These are phyloP conservation scores for Spiraea crenata DNA, from an alignment of 331 rosid genomes.

Conservation along the genomic window DNA sequence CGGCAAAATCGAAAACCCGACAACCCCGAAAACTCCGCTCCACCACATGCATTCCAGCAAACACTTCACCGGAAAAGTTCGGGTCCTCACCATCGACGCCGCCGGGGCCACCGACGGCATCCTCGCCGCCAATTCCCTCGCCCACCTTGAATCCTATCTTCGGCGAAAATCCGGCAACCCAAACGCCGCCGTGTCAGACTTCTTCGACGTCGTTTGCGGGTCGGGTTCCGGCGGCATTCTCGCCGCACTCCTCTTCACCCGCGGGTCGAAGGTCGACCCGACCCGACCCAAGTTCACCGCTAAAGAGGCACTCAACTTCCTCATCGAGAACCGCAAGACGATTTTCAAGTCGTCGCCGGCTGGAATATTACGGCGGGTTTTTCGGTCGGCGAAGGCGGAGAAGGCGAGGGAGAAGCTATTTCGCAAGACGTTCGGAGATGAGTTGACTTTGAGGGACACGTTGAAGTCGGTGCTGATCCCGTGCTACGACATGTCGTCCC, in stretches of 20 bases:
- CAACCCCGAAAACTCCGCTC: constrained; percentile 6
- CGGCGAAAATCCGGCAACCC: constrained; percentile 57
- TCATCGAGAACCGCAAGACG: constrained; percentile 49
- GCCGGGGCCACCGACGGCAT: constrained; percentile 80
- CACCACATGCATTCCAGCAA: constrained; percentile 33
- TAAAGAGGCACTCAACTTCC: constrained; percentile 57
- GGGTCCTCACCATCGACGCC: constrained; percentile 82
- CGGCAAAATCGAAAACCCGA: constrained; percentile 18
- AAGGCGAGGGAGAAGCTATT: constrained; percentile 64
- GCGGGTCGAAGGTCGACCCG: constrained; percentile 42
- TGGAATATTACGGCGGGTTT: constrained; percentile 48
- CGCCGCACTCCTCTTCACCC: constrained; percentile 72
- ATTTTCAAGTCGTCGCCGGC: constrained; percentile 35
- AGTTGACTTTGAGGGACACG: constrained; percentile 66
- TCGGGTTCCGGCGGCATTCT: constrained; percentile 79
- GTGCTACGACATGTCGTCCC: constrained; percentile 88
- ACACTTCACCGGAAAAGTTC: constrained; percentile 51
- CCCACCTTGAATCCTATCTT: constrained; percentile 62
- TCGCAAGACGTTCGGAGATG: constrained; percentile 59
- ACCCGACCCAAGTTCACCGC: constrained; percentile 61
- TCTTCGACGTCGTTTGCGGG: constrained; percentile 83
- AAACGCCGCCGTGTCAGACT: constrained; percentile 46
- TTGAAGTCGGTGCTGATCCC: constrained; percentile 81
- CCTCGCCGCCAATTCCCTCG: constrained; percentile 74
- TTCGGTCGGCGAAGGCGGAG: constrained; percentile 41